A percentile compares a stretch with the other conserved stretches of the same genome.
phyloP scores from a whole-genome alignment of 441 rosid genomes.

The Corymbia citriodora region DNA sequence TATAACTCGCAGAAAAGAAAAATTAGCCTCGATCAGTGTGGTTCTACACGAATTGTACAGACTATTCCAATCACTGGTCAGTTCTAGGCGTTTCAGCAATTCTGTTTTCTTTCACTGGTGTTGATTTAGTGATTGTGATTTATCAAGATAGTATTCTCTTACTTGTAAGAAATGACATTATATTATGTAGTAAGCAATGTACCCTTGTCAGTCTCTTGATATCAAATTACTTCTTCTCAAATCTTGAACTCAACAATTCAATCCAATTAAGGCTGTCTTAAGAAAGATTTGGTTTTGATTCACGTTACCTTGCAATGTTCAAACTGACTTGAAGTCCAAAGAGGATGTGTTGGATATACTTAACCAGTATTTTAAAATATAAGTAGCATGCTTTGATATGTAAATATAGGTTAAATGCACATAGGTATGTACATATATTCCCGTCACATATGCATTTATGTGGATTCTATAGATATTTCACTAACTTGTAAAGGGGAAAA shows the following conservation, averaged over 20 bases:
- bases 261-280: not conserved
- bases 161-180: not conserved
- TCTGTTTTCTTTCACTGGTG: not conserved
- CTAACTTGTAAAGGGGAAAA: no score
- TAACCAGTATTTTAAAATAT: not conserved
- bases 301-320: accelerated
- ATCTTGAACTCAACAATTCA: not conserved
- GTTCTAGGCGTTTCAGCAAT: not conserved
- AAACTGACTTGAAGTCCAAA: not conserved
- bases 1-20: not conserved
- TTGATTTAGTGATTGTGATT: not conserved
- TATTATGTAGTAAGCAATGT: not conserved
- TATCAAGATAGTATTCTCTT: not conserved
- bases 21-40: not conserved
- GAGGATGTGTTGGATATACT: not conserved
- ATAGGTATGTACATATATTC: not conserved
- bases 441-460: no score
- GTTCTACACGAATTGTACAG: not conserved
- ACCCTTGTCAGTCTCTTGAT: not conserved
- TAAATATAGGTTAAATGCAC: not conserved
- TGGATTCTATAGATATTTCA: no score
- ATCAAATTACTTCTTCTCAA: not conserved
- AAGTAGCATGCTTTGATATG: not conserved
- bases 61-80: not conserved
- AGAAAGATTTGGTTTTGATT: not conserved